Evolutionary conservation across 1,139 yeast genomes (phyloP).

Genomic region (Kodamaea ohmeri): DNA sequence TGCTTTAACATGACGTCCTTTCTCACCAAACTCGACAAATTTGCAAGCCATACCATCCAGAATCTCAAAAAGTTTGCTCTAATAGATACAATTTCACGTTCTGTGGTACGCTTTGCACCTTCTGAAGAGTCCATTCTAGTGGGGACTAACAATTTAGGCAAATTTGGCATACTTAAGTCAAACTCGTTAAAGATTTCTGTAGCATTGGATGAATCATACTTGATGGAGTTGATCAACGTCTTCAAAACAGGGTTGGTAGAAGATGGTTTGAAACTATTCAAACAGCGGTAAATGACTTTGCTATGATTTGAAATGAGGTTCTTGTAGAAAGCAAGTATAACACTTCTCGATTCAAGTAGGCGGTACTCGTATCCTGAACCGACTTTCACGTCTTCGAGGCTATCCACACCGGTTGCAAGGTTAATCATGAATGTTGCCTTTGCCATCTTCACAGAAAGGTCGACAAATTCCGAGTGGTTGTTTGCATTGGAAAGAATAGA

Average conservation of each 20-base stretch:
- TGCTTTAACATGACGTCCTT: slow-evolving; percentile 61
- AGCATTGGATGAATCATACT: slow-evolving; percentile 43
- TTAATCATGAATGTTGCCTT: slow-evolving; percentile 23
- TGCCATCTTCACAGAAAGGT: slow-evolving; percentile 34
- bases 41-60: slow-evolving; percentile 52
- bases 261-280: slow-evolving; percentile 56
- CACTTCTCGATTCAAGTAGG: slow-evolving; percentile 19
- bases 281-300: slow-evolving; percentile 66
- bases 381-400: slow-evolving; percentile 9
- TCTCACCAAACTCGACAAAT: slow-evolving; percentile 52
- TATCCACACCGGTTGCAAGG: slow-evolving; percentile 16
- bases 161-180: slow-evolving; percentile 60
- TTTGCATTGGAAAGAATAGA: slow-evolving; percentile 62
- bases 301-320: slow-evolving; percentile 54
- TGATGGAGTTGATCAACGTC: slow-evolving; percentile 51
- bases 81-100: slow-evolving; percentile 40
- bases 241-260: slow-evolving; percentile 61
- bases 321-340: slow-evolving; percentile 39
- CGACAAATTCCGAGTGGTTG: slow-evolving; percentile 51
- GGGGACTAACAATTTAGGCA: slow-evolving; percentile 63
- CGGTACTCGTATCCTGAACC: slow-evolving; percentile 11
- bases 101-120: slow-evolving; percentile 26
- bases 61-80: slow-evolving; percentile 60
- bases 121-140: slow-evolving; percentile 44
- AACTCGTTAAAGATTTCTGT: slow-evolving; percentile 62